Evolutionary conservation across 2,329 filamentous ascomycete genomes (phyloP).

Genomic region (Penicillium sp.): DNA sequence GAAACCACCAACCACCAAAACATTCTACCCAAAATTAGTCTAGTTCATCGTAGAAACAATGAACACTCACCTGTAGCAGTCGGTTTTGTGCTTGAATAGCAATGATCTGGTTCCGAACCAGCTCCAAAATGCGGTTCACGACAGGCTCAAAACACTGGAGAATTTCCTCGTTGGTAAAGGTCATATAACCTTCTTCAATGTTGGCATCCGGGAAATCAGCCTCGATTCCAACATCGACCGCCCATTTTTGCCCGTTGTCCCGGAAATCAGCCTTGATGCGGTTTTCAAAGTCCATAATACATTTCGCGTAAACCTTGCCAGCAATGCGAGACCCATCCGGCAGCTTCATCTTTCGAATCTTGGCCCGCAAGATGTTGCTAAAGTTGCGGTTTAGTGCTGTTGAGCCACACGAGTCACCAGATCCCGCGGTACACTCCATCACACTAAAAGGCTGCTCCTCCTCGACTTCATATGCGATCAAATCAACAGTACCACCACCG

Average conservation of each 20-base stretch:
- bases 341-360: constrained; percentile 98
- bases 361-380: constrained; percentile 93
- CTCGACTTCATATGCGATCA: constrained; percentile 98
- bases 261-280: constrained; percentile 99
- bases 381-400: constrained; percentile 97
- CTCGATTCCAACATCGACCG: constrained; percentile 96
- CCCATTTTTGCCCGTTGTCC: constrained; percentile 99
- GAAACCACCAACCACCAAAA: constrained; percentile 94
- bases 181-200: constrained; percentile 99
- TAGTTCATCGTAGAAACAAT: neutral
- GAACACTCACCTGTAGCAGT: constrained; percentile 61
- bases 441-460: constrained; percentile 97
- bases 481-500: constrained; percentile 94
- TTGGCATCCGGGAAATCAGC: constrained; percentile 95
- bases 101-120: constrained; percentile 97
- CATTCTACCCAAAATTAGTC: constrained; percentile 53
- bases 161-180: constrained; percentile 98
- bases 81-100: constrained; percentile 97
- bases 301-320: constrained; percentile 97
- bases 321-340: constrained; percentile 94
- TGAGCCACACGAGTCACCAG: constrained; percentile 96
- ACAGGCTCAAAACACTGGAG: constrained; percentile 98
- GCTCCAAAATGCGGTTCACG: constrained; percentile 90
- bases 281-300: constrained; percentile 99
- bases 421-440: constrained; percentile 92